A percentile compares a stretch with the other conserved stretches of the same genome.
phyloP scores from a whole-genome alignment of 768 basidiomycete genomes.

The Leucogyrophana mollusca region DNA sequence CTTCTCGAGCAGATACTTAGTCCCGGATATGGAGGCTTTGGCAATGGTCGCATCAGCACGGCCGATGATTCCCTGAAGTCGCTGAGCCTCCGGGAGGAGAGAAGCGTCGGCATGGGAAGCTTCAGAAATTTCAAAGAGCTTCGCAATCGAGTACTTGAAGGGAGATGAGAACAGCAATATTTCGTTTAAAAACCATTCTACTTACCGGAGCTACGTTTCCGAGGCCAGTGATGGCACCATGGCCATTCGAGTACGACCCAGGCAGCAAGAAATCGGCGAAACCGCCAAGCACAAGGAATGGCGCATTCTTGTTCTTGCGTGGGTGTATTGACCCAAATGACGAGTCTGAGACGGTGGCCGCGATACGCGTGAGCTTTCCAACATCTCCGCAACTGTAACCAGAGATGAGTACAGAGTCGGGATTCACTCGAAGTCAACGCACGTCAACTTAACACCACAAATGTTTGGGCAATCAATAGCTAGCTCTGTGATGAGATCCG shows the following conservation, averaged over 20 bases:
- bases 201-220: constrained; percentile 79
- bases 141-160: constrained; percentile 52
- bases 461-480: constrained; percentile 76
- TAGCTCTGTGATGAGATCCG: constrained; percentile 80
- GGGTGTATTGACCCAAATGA: constrained; percentile 60
- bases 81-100: constrained; percentile 65
- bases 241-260: constrained; percentile 66
- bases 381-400: constrained; percentile 80
- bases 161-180: constrained; percentile 2
- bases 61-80: constrained; percentile 77
- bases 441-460: constrained; percentile 89
- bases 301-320: constrained; percentile 61
- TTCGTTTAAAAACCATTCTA: constrained; percentile 3
- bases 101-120: constrained; percentile 53
- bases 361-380: constrained; percentile 86
- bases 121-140: constrained; percentile 62
- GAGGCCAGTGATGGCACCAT: constrained; percentile 90
- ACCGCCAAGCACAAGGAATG: constrained; percentile 86
- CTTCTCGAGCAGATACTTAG: constrained; percentile 76
- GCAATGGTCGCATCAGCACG: constrained; percentile 80
- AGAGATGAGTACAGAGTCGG: constrained; percentile 8
- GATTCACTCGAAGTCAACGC: constrained; percentile 26
- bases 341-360: constrained; percentile 58
- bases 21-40: constrained; percentile 74
- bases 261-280: constrained; percentile 83